Evolutionary conservation across 1,284 basidiomycete species (phyloP).

Genomic region (Leccinum pallidistipes): DNA sequence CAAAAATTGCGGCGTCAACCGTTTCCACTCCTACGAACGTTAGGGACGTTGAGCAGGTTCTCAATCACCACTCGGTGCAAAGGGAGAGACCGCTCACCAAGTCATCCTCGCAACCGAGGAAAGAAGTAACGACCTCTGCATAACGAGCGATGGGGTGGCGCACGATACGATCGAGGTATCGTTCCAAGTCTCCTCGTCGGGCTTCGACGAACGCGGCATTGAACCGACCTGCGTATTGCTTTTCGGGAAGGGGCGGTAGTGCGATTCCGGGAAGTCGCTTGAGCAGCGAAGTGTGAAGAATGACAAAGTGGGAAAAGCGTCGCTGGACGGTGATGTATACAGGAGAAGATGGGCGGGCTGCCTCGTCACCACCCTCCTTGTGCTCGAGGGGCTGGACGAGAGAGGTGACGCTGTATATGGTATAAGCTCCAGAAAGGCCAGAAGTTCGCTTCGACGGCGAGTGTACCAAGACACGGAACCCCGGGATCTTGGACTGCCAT

Average conservation of each 20-base stretch:
- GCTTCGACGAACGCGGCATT: conserved; percentile 82
- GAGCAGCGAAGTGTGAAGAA: conserved; percentile 68
- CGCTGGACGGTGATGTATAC: conserved; percentile 71
- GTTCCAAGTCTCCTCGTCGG: conserved; percentile 74
- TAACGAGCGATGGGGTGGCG: conserved; percentile 80
- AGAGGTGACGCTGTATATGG: conserved; percentile 76
- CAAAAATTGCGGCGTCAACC: conserved; percentile 59
- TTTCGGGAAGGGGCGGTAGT: conserved; percentile 79
- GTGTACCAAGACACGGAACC: conserved; percentile 75
- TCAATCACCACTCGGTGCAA: background rate
- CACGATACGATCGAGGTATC: conserved; percentile 70
- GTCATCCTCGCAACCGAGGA: conserved; percentile 74
- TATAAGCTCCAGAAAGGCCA: conserved; percentile 69
- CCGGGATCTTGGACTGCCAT: conserved; percentile 72
- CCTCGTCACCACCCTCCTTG: conserved; percentile 22
- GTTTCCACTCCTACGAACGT: conserved; percentile 64
- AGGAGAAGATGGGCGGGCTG: conserved; percentile 36
- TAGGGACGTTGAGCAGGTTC: conserved; percentile 12
- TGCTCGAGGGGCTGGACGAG: conserved; percentile 48
- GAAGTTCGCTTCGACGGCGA: conserved; percentile 73
- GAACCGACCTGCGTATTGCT: conserved; percentile 80
- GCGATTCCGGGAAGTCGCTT: conserved; percentile 67
- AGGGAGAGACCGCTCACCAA: conserved; percentile 44
- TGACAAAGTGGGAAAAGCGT: conserved; percentile 83
- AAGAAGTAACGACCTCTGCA: conserved; percentile 79